phyloP scores from a whole-genome alignment of 805 yeast genomes.

The Lipomyces orientalis region DNA sequence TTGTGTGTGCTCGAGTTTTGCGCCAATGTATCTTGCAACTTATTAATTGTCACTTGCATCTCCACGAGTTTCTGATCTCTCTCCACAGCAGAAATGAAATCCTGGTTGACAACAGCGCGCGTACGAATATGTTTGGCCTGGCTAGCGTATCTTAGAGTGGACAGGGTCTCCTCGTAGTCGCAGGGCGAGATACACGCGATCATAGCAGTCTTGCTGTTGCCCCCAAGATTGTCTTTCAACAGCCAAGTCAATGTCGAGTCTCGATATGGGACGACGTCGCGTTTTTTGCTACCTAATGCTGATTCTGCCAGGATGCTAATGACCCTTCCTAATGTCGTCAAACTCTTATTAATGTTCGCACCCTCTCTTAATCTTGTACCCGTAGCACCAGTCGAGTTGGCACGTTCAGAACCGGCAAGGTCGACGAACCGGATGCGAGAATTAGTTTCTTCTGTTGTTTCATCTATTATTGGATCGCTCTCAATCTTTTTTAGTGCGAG shows the following conservation, averaged over 20 bases:
- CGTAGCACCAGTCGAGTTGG: slow-evolving; percentile 64
- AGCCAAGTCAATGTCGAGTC: slow-evolving; percentile 74
- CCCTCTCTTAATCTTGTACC: slow-evolving; percentile 61
- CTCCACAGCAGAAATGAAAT: slow-evolving; percentile 48
- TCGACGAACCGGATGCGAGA: slow-evolving; percentile 67
- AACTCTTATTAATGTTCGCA: slow-evolving; percentile 83
- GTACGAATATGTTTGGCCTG: slow-evolving; percentile 74
- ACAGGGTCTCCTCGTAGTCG: slow-evolving; percentile 75
- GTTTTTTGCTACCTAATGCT: slow-evolving; percentile 57
- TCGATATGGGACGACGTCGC: slow-evolving; percentile 58
- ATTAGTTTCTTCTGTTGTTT: slow-evolving; percentile 35
- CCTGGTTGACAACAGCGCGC: slow-evolving; percentile 61
- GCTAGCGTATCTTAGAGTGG: slow-evolving; percentile 78
- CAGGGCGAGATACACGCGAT: slow-evolving; percentile 77
- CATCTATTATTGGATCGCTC: slow-evolving; percentile 39
- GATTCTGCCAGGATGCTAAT: slow-evolving; percentile 51
- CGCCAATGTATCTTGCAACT: slow-evolving; percentile 40
- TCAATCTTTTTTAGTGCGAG: slow-evolving; percentile 59
- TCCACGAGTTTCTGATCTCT: slow-evolving; percentile 48
- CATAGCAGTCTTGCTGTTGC: slow-evolving; percentile 88
- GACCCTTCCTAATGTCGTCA: slow-evolving; percentile 77
- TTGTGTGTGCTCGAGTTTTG: slow-evolving; percentile 33
- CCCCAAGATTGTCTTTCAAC: slow-evolving; percentile 81
- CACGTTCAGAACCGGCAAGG: slow-evolving; percentile 82
- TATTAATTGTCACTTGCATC: slow-evolving; percentile 50